Base-by-base conservation (phyloP, 2,329 filamentous ascomycete genomes). In the Celoporthe dispersa region DNA sequence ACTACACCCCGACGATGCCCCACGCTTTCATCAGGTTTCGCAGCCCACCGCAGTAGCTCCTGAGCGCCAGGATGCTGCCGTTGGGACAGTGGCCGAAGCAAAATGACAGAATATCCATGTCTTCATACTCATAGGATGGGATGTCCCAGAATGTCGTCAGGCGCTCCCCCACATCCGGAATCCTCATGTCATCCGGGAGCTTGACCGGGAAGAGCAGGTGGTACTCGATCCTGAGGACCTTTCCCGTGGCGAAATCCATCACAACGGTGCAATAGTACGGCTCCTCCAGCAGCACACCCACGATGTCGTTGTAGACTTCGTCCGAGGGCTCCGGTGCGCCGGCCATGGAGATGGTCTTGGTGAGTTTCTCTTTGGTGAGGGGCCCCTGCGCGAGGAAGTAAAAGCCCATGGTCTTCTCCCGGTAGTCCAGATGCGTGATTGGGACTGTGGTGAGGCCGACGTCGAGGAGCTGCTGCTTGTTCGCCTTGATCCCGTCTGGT, bases 161-260 rank as follows among this genome's bases (percentile, higher is more conserved):
- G 5, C 65, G 61, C 35, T 66, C 65, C 4, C 68, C 65, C 16
- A 71, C 31, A 12, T 41, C 51, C n/a, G 70, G 70, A 51, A 71
- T 71, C 12, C 51, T 28, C 70, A 71, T 68, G 35, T 68, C 70
- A n/a, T 66, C 60, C 28, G 70, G 70, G 28, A 71, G 61, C 64
- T 68, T 70, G 61, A 71, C 44, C 31, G 70, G 70, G 65, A 71
- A 71, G n/a, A 71, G 59, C n/a, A 71, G 62, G 55, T 71, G 70
- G 31, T 70, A 66, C 70, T 71, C 70, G 55, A 71, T 66, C 55
- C 59, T 53, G 64, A 35, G 33, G 25, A 68, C 44, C n/a, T 53
- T 70, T 2, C 70, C 65, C 11, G 60, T 70, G 25, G 35, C 59
- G 55, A 66, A 70, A 25, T 71, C 68, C 70, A 70, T 70, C 25